A percentile compares a stretch with the other conserved stretches of the same genome.
phyloP scores from a whole-genome alignment of 2,329 filamentous ascomycete species.

The Arthrobotrys musiformis region DNA sequence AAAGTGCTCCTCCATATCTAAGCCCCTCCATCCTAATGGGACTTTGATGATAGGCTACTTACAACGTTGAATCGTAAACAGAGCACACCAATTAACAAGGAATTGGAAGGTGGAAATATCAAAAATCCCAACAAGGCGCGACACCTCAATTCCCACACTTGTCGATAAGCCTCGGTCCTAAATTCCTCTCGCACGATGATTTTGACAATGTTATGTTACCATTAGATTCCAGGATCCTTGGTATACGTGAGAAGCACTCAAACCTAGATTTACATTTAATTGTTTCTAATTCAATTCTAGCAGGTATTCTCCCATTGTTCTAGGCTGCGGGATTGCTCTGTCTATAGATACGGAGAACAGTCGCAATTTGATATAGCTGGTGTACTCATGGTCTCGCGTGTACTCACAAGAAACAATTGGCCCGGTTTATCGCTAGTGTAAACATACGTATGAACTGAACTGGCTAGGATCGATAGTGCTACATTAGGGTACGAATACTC shows the following conservation, averaged over 20 bases:
- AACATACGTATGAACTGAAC: too few relatives aligned
- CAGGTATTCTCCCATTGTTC: not conserved
- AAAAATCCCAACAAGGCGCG: not conserved
- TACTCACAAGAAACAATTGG: not conserved
- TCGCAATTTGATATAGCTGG: not conserved
- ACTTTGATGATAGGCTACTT: not conserved
- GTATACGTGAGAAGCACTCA: not conserved
- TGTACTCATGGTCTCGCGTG: too few relatives aligned
- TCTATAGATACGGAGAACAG: not conserved
- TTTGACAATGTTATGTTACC: not conserved
- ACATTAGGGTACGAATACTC: too few relatives aligned
- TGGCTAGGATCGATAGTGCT: not conserved
- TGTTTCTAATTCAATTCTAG: not conserved
- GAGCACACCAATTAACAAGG: not conserved
- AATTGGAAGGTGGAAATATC: not conserved
- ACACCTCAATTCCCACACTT: not conserved
- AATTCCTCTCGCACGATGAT: not conserved
- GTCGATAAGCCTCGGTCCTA: not conserved
- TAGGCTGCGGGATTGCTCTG: not conserved
- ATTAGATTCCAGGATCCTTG: not conserved
- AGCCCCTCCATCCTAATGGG: not conserved
- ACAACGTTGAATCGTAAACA: not conserved
- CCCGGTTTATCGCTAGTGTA: not conserved
- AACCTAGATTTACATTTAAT: not conserved
- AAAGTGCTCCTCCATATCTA: not conserved